These are phyloP conservation scores for Zygotorulaspora chibaensis DNA, from an alignment of 805 yeast genomes.

Conservation along the genomic window DNA sequence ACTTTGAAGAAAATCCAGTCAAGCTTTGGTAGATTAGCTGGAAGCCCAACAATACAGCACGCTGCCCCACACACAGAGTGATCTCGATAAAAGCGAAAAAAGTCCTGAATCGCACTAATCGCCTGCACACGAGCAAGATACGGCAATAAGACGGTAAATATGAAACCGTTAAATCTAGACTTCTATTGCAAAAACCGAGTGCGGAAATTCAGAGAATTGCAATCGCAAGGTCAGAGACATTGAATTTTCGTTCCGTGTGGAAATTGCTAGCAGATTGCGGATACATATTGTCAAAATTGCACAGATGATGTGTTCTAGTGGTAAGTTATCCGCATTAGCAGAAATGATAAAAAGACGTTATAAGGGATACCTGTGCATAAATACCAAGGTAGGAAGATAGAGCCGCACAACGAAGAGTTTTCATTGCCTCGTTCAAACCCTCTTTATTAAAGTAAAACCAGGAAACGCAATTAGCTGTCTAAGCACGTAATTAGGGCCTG, in stretches of 20 bases:
- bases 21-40: not conserved
- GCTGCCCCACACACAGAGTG: not conserved
- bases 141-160: not conserved
- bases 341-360: constrained; percentile 7
- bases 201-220: not conserved
- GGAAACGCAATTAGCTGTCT: not conserved
- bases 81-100: not conserved
- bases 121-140: not conserved
- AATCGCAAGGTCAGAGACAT: not conserved
- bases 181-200: not conserved
- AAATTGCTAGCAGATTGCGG: not conserved
- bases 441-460: constrained; percentile 1
- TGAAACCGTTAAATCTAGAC: not conserved
- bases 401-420: not conserved
- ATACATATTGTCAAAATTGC: not conserved
- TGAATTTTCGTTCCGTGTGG: not conserved
- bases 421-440: not conserved
- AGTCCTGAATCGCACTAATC: not conserved
- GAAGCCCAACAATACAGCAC: not conserved
- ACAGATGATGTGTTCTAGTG: constrained; percentile 4
- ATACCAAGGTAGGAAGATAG: constrained; percentile 3
- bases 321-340: constrained; percentile 8
- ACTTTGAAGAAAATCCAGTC: not conserved
- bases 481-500: not conserved
- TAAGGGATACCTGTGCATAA: constrained; percentile 4